These are phyloP conservation scores for Daphne laureola DNA, from an alignment of 441 rosid genomes.

Conservation along the genomic window DNA sequence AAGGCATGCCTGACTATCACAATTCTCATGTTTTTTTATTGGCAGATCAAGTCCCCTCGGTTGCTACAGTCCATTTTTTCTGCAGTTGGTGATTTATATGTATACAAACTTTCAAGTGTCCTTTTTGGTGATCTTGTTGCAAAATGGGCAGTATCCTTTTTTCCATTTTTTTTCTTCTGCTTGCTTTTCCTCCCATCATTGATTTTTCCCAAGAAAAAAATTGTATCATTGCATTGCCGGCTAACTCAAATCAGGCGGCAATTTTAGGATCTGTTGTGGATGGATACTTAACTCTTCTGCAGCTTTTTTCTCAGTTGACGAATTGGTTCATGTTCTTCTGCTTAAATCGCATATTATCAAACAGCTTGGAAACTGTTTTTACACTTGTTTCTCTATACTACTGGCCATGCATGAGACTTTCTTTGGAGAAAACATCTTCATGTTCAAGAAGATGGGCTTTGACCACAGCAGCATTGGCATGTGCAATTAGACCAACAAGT, in stretches of 20 bases:
- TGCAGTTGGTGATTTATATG: conserved; percentile 77
- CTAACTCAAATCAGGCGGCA: not conserved
- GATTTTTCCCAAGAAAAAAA: not conserved
- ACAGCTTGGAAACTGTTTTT: conserved; percentile 83
- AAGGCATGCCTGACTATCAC: not conserved
- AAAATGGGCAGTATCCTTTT: conserved; percentile 77
- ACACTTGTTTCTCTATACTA: conserved; percentile 70
- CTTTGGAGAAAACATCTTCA: conserved; percentile 29
- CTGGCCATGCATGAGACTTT: conserved; percentile 73
- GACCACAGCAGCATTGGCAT: conserved; percentile 69
- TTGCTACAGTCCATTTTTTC: conserved; percentile 76
- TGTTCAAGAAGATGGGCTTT: conserved; percentile 64
- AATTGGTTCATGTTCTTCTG: conserved; percentile 95
- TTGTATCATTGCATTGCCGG: not conserved
- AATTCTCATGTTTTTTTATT: conserved; percentile 12
- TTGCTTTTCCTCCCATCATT: not conserved
- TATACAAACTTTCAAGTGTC: conserved; percentile 53
- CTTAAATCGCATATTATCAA: conserved; percentile 81
- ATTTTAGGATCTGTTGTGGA: conserved; percentile 6
- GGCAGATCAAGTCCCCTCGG: conserved; percentile 63
- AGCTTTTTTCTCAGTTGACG: conserved; percentile 72
- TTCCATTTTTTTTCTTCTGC: not conserved
- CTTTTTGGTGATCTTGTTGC: conserved; percentile 53
- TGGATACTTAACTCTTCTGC: conserved; percentile 41
- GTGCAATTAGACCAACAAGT: conserved; percentile 87